A percentile compares a stretch with the other conserved stretches of the same genome.
Conservation (phyloP, 331 rosid genomes). For the Stylosanthes scabra region DNA sequence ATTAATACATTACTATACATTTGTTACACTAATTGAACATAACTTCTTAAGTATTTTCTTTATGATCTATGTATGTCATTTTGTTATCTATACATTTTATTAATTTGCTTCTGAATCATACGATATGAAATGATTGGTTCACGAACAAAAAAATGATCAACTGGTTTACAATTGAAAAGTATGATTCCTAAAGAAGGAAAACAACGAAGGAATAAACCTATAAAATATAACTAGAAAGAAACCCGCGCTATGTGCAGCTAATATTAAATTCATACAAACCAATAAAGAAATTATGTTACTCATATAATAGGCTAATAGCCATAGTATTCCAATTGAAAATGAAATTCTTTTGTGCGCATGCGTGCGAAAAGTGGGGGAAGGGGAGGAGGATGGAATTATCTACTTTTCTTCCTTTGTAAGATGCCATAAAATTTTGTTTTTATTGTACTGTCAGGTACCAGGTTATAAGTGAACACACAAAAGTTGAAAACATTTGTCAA, state of each 20-base stretch:
- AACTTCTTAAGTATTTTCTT: too few species aligned
- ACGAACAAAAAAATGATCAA: too few species aligned
- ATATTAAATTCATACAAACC: background rate
- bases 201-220: background rate
- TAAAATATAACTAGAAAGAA: background rate
- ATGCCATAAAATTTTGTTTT: background rate
- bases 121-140: too few species aligned
- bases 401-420: slow-evolving; percentile 6
- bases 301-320: background rate
- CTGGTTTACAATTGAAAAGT: too few species aligned
- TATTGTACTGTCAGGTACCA: slow-evolving; percentile 4
- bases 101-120: too few species aligned
- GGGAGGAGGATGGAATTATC: background rate
- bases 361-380: background rate
- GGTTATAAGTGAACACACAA: background rate
- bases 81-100: too few species aligned
- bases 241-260: too few species aligned
- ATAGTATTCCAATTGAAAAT: slow-evolving; percentile 1
- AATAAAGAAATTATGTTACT: background rate
- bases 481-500: background rate
- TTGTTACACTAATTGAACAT: too few species aligned
- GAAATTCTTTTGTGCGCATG: background rate
- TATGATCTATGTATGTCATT: too few species aligned
- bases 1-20: too few species aligned
- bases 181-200: background rate